Conservation (phyloP, 495 filamentous ascomycete genomes). For the Penicillium parvum region DNA sequence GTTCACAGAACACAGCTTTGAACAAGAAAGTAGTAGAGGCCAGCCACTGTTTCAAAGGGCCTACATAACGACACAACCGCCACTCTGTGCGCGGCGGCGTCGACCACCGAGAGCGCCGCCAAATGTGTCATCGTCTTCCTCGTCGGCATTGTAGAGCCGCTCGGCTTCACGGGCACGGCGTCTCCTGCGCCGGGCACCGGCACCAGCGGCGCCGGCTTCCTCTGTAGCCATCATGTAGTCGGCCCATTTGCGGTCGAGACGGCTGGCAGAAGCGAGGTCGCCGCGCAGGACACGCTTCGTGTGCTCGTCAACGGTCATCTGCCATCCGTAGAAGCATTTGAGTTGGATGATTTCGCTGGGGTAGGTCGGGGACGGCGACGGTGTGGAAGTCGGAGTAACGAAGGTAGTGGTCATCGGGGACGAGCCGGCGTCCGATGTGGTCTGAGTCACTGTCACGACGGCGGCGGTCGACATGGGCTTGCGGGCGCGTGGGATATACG, state of each 20-base stretch:
- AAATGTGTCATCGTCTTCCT: constrained; percentile 55
- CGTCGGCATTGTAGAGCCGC: constrained; percentile 65
- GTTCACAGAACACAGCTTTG: constrained; percentile 4
- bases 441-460: constrained; percentile 26
- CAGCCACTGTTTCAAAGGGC: background rate
- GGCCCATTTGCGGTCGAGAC: constrained; percentile 86
- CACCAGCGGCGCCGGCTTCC: constrained; percentile 71
- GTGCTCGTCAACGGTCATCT: constrained; percentile 91
- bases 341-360: constrained; percentile 74
- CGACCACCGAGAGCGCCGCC: constrained; percentile 26
- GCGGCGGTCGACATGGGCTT: constrained; percentile 21
- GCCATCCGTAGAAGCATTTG: constrained; percentile 94
- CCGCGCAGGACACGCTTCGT: constrained; percentile 75
- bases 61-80: constrained; percentile 55
- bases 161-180: constrained; percentile 74
- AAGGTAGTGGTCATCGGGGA: constrained; percentile 25
- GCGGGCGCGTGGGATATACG: constrained; percentile 51
- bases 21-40: background rate
- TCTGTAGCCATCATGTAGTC: constrained; percentile 90
- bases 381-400: constrained; percentile 29
- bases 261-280: constrained; percentile 61
- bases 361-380: constrained; percentile 40
- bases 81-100: constrained; percentile 53
- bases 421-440: constrained; percentile 22
- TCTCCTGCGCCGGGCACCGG: constrained; percentile 60